Evolutionary conservation across 1,139 yeast species (phyloP), one percentile per base, ranked within the genome.

Genomic region (Candida buenavistaensis): DNA sequence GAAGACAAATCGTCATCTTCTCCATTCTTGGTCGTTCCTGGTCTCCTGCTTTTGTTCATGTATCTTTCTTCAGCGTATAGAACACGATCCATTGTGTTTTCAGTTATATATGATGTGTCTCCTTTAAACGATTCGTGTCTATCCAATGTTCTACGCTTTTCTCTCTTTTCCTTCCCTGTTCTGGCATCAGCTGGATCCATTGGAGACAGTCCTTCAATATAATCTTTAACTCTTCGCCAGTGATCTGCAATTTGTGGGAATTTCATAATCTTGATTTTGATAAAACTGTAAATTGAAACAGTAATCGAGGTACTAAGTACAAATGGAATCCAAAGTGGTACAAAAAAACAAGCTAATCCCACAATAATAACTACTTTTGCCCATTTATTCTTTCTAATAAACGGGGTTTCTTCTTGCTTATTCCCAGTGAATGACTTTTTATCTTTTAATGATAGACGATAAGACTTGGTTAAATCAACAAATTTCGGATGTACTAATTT

Each of bases 251-350:
- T 45, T 7, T 51, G 37, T 0, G 68, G 67, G 3, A 51, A 34
- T 6, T 36, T 36, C 11, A 60, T 40, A 3, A 64, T 22, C 37
- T 52, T 43, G 23, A 65, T 52, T 37, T 68, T 68, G 34, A 65
- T 35, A 48, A 56, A 50, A 44, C 73, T 66, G 46, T 63, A 67
- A 3, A 59, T 38, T 2, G 73, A 64, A 10, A 64, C 67, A 14
- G 54, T 29, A 1, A 66, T 43, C 36, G 75, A 68, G 1, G 70
- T 64, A 7, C 62, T 51, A n/a, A 78, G 46, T 5, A 77, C 66
- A 7, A 75, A 37, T 0, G 85, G 83, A 17, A 79, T 59, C 72
- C 82, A 70, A 13, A 78, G 38, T 0, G 83, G 80, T 3, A 75
- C 40, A 19, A 75, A 49, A n/a, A 70, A 47, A 6, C 59, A 41